phyloP scores from a whole-genome alignment of 1,284 basidiomycete genomes.

The Fomitopsis pinicola region DNA sequence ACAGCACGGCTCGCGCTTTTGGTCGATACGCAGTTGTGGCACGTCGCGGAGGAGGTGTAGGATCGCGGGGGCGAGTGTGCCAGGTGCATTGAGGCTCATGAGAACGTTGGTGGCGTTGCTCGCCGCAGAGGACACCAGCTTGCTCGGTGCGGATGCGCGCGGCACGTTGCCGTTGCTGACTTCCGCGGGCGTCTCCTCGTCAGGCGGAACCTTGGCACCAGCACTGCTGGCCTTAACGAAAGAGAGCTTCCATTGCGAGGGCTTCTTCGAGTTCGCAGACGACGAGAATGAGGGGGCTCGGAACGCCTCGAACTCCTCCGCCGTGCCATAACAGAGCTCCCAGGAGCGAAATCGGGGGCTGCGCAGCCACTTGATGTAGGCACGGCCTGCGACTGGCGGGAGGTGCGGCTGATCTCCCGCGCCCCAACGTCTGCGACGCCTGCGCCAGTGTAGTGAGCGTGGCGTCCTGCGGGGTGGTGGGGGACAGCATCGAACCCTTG shows the following conservation, averaged over 20 bases:
- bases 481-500: constrained; percentile 39
- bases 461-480: constrained; percentile 32
- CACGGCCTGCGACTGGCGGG: constrained; percentile 17
- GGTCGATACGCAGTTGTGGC: constrained; percentile 41
- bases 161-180: constrained; percentile 5
- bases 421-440: constrained; percentile 80
- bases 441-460: constrained; percentile 69
- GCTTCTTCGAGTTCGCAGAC: constrained; percentile 57
- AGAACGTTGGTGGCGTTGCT: constrained; percentile 67
- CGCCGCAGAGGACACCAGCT: constrained; percentile 52
- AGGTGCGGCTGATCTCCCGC: constrained; percentile 71
- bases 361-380: constrained; percentile 1
- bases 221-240: constrained; percentile 54
- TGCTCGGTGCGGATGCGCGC: constrained; percentile 11
- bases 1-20: constrained; percentile 62
- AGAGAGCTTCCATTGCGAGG: constrained; percentile 74
- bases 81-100: constrained; percentile 60
- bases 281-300: neutral
- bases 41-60: constrained; percentile 40
- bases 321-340: no score
- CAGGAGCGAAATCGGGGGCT: neutral
- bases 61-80: constrained; percentile 59
- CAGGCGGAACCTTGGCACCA: constrained; percentile 29
- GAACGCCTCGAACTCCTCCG: no score
- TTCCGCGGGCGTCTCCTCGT: constrained; percentile 35